These are phyloP conservation scores for Apiospora sp. DNA, from an alignment of 2,329 filamentous ascomycete genomes.

Conservation along the genomic window DNA sequence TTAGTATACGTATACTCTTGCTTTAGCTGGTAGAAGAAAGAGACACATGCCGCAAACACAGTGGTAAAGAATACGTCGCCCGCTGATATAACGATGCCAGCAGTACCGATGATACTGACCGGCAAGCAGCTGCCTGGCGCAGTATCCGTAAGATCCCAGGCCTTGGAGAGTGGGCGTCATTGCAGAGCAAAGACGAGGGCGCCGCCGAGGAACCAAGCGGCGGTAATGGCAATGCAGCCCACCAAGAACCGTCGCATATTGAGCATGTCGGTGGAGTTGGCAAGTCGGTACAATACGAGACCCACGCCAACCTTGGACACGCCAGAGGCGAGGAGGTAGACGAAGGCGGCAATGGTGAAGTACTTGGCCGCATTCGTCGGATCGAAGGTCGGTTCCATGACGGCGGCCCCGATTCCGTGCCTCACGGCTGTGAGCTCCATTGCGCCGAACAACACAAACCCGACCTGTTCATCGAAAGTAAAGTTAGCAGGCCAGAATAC, in stretches of 20 bases:
- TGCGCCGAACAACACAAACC: constrained; percentile 12
- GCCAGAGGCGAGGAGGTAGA: constrained; percentile 3
- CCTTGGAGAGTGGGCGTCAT: constrained; percentile 10
- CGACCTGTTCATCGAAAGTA: neutral
- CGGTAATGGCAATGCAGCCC: neutral
- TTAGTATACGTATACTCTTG: neutral
- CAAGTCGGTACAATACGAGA: constrained; percentile 12
- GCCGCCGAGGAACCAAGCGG: neutral
- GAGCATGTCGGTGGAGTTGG: neutral
- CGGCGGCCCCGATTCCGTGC: constrained; percentile 12
- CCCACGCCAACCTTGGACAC: constrained; percentile 17
- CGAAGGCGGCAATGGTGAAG: constrained; percentile 20
- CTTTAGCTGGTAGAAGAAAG: neutral
- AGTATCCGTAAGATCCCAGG: neutral
- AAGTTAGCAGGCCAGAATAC: no score
- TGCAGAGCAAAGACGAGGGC: constrained; percentile 10
- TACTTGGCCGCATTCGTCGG: constrained; percentile 22
- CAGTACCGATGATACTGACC: neutral
- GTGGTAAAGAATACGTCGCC: neutral
- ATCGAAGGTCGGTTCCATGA: constrained; percentile 1
- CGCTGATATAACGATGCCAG: neutral
- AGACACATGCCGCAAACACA: neutral
- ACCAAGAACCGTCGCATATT: neutral
- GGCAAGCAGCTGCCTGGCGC: neutral
- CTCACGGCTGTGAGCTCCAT: constrained; percentile 11